These are phyloP conservation scores for Globisporangium camurandrum DNA, from an alignment of 352 stramenopile genomes.

Conservation along the genomic window DNA sequence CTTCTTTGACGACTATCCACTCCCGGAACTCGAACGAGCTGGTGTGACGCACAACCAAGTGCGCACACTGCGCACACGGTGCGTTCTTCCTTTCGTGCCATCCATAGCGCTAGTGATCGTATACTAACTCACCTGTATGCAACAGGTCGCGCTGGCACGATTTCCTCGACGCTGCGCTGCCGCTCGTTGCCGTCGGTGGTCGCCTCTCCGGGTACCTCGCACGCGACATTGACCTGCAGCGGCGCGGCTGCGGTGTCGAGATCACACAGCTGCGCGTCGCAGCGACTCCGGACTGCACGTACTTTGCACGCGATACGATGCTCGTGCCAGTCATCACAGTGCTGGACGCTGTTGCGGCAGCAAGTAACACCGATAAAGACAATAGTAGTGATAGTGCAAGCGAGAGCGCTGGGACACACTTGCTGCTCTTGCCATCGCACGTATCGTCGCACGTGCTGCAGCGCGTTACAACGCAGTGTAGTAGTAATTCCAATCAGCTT, in stretches of 20 bases:
- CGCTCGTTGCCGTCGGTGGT: constrained; percentile 35
- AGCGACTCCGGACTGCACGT: constrained; percentile 39
- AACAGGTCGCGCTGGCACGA: constrained; percentile 58
- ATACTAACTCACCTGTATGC: too few relatives aligned
- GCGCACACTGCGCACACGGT: constrained; percentile 8
- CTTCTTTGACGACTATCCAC: constrained; percentile 79
- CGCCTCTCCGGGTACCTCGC: constrained; percentile 65
- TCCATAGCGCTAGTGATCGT: too few relatives aligned
- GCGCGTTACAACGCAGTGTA: too few relatives aligned
- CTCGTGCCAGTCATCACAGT: constrained; percentile 60
- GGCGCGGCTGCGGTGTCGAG: constrained; percentile 29
- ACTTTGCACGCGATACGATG: constrained; percentile 57
- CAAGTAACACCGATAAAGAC: background rate
- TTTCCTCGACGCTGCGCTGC: constrained; percentile 50
- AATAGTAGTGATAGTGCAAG: background rate
- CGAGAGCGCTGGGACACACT: too few relatives aligned
- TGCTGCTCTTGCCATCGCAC: background rate
- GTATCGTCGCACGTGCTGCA: background rate
- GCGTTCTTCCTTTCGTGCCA: too few relatives aligned
- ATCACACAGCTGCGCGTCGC: constrained; percentile 27
- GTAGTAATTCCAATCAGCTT: too few relatives aligned
- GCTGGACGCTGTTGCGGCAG: constrained; percentile 17
- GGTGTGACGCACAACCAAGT: constrained; percentile 12
- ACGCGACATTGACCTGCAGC: constrained; percentile 34
- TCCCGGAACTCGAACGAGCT: constrained; percentile 38